Evolutionary conservation across 208 protist species (phyloP), one percentile per base, ranked within the genome.

Genomic region (Lotmaria passim): DNA sequence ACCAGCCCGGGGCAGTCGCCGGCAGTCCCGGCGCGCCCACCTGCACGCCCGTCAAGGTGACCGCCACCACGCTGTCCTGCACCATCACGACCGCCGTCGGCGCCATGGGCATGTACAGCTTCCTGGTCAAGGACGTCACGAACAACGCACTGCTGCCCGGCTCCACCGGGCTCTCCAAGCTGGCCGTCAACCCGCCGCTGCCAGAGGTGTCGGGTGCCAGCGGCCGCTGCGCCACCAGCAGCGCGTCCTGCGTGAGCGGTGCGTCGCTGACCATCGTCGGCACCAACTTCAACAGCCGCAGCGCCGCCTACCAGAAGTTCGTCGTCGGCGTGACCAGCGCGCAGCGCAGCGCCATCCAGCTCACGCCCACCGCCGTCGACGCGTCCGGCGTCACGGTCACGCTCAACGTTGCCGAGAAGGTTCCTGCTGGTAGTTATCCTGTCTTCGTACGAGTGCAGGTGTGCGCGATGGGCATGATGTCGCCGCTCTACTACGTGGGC

Each of bases 201-300:
- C 79, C 75, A 14, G 46, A 24, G 7, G 61, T 81, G 26, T 75
- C 66, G 28, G 30, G 38, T 31, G 75, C 66, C 26, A 65, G 24
- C n/a, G 79, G 79, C 33, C 39, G 24, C 36, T 85, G 79, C 66
- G 68, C 73, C n/a, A n/a, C n/a, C n/a, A 67, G 30, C 70, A 81
- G 70, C 70, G 33, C 24, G 6, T 12, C 69, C 38, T 85, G 79
- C 69, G 58, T 60, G 31, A 63, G 14, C 64, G 75, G 70, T 15
- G 53, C 75, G 15, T 11, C 33, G 14, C 30, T 85, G 48, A 70
- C 47, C 19, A 57, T 85, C 50, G 26, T 6, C 7, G 69, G 79
- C 53, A 74, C 21, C 44, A 62, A 71, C 53, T 83, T 83, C 66
- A 80, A 83, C 69, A 43, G 23, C 47, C 66, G 58, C 24, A 28